Base-by-base conservation (phyloP, 345 rosid species). In the Heritiera littoralis region DNA sequence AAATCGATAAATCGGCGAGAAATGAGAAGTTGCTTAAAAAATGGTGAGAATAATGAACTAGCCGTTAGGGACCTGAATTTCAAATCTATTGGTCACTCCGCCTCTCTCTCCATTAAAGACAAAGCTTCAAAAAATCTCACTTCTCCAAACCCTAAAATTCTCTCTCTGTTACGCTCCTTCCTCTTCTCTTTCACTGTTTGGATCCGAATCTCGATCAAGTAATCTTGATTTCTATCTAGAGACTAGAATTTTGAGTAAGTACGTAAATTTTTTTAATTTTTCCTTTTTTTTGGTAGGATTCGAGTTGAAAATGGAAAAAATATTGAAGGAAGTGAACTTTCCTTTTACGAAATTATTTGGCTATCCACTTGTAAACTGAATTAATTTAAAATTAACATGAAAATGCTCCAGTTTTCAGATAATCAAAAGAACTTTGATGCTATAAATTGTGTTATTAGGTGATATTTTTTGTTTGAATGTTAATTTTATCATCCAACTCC, bases 31-130 rank as follows among this genome's bases (percentile, higher is more conserved):
- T 14, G 30, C 12, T 13, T 67, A 13, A 38, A 69, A 56, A 64
- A 15, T 65, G 74, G 13, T 35, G 82, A 85, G 80, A 82, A 72
- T 12, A 75, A n/a, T 43, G n/a, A 81, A 73, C 73, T 83, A 77
- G 84, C 85, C 87, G 85, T 85, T 85, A 72, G 30, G 63, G n/a
- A 8, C 56, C 59, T 56, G 46, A 59, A 54, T 78, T 84, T 79
- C 80, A 80, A 85, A 80, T 76, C 78, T 64, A 69, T 59, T 75
- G 73, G 80, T 72, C 75, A 63, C 41, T 60, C 32, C 20, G 41
- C 32, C 7, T 52, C 72, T 46, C 64, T 74, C 74, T 72, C 56
- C 76, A 70, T 60, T 66, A 66, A 63, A 79, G 73, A 77, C 83
- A 77, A 60, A 83, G 17, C 46, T 64, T 32, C 78, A 48, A 55